Percentiles rank a stretch among this genome's conserved stretches.
phyloP scores from a whole-genome alignment of 179 eudicot species.

The Silene noctiflora region DNA sequence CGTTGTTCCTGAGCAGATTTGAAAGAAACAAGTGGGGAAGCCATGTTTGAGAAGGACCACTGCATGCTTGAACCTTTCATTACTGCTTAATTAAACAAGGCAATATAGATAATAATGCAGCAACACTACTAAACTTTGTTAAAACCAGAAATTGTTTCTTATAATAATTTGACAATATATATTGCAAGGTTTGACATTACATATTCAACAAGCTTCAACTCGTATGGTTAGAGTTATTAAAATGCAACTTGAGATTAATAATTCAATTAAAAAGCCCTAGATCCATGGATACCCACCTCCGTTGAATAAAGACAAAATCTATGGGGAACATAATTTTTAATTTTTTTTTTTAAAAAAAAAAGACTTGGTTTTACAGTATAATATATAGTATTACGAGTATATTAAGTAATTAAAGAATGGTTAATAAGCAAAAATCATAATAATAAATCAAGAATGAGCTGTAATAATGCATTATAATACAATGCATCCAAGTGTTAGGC shows the following conservation, averaged over 20 bases:
- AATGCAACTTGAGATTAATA: not conserved
- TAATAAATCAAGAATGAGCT: slow-evolving; percentile 6
- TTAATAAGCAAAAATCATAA: slow-evolving; percentile 3
- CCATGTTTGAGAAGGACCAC: slow-evolving; percentile 48
- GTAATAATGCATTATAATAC: slow-evolving; percentile 7
- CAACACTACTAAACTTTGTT: too few species aligned
- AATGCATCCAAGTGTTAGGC: slow-evolving; percentile 20
- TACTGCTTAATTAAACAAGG: not conserved
- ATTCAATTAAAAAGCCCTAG: slow-evolving; percentile 11
- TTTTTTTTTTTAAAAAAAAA: not conserved
- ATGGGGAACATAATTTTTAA: slow-evolving; percentile 6
- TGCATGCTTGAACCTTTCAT: slow-evolving; percentile 41
- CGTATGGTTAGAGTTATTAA: not conserved
- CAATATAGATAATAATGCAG: too few species aligned
- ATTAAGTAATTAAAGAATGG: slow-evolving; percentile 13
- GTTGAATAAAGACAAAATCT: slow-evolving; percentile 22
- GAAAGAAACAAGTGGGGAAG: slow-evolving; percentile 50
- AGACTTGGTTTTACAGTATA: slow-evolving; percentile 2
- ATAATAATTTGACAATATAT: not conserved
- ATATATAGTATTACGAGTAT: slow-evolving; percentile 3
- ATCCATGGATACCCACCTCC: slow-evolving; percentile 19
- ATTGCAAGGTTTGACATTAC: slow-evolving; percentile 10
- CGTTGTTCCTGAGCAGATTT: slow-evolving; percentile 33
- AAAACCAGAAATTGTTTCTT: not conserved
- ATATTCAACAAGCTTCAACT: slow-evolving; percentile 20